Percentiles rank a stretch among this genome's conserved stretches.
Evolutionary conservation across 1,284 basidiomycete species (phyloP).

Genomic region (Wolfiporia cocos): DNA sequence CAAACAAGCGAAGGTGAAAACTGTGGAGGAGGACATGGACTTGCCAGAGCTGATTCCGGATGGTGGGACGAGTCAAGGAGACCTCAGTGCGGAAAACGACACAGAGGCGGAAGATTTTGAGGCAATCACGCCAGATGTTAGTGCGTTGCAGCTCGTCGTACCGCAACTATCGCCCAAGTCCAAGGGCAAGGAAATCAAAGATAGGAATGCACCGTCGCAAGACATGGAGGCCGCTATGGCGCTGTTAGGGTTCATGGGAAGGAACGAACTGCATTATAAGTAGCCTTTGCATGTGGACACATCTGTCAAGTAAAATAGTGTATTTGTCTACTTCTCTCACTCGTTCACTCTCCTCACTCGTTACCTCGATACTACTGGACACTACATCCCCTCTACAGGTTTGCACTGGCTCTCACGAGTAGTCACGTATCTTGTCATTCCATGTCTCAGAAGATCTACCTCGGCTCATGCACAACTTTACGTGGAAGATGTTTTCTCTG

Average conservation of each 20-base stretch:
- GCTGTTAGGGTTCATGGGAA: constrained; percentile 33
- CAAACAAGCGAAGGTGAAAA: too few relatives aligned
- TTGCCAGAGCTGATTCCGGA: constrained; percentile 19
- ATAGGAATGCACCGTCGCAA: constrained; percentile 8
- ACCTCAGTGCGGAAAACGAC: constrained; percentile 15
- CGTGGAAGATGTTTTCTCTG: too few relatives aligned
- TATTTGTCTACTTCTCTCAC: too few relatives aligned
- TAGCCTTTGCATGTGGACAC: background rate
- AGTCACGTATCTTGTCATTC: too few relatives aligned
- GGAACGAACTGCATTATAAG: background rate
- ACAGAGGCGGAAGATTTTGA: constrained; percentile 22
- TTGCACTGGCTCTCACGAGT: too few relatives aligned
- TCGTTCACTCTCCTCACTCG: too few relatives aligned
- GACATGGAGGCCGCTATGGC: constrained; percentile 42
- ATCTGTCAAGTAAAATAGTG: too few relatives aligned
- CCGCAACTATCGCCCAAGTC: constrained; percentile 11
- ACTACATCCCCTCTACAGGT: too few relatives aligned
- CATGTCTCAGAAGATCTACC: too few relatives aligned
- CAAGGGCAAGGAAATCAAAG: constrained; percentile 4
- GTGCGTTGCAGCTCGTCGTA: constrained; percentile 11
- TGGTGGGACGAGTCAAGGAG: constrained; percentile 7
- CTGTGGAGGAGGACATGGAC: constrained; percentile 18
- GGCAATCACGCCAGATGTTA: constrained; percentile 22
- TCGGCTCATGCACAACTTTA: too few relatives aligned
- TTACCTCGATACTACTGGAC: too few relatives aligned